These are phyloP conservation scores for Pseudogymnoascus sp. DNA, from an alignment of 2,329 filamentous ascomycete species.

Conservation along the genomic window DNA sequence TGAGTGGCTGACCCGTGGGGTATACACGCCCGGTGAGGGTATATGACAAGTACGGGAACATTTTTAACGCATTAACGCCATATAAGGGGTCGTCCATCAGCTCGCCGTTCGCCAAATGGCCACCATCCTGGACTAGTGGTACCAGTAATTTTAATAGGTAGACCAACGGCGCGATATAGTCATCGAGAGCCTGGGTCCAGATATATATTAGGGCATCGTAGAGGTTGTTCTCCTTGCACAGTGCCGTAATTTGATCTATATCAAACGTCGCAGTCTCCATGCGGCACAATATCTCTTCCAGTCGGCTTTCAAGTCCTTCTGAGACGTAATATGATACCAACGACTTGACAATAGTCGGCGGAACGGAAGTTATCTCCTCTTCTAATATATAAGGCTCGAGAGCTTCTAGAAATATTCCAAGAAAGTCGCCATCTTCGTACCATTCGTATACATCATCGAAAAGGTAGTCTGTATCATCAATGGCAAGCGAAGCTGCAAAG, in stretches of 20 bases:
- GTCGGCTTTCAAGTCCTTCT: conserved; percentile 62
- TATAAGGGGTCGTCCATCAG: conserved; percentile 52
- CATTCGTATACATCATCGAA: conserved; percentile 87
- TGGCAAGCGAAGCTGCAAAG: conserved; percentile 71
- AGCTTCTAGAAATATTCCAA: conserved; percentile 75
- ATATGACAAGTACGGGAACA: conserved; percentile 92
- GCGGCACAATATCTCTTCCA: conserved; percentile 92
- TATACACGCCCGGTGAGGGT: conserved; percentile 85
- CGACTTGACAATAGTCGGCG: conserved; percentile 76
- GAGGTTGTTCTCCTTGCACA: conserved; percentile 85
- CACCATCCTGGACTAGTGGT: conserved; percentile 47
- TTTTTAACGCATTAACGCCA: conserved; percentile 70
- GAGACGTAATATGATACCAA: conserved; percentile 74
- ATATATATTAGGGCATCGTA: conserved; percentile 96
- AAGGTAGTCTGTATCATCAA: conserved; percentile 72
- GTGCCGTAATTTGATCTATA: conserved; percentile 79
- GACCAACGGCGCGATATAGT: conserved; percentile 84
- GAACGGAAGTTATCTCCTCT: conserved; percentile 62
- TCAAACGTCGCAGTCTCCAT: conserved; percentile 87
- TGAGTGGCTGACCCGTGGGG: conserved; percentile 69
- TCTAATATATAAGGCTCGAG: conserved; percentile 84
- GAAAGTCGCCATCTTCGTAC: conserved; percentile 69
- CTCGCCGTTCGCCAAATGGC: conserved; percentile 42
- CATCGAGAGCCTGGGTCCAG: conserved; percentile 83
- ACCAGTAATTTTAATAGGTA: conserved; percentile 67